Conservation (phyloP, 1,284 basidiomycete species). For the Neotropicomus parvogracilis region DNA sequence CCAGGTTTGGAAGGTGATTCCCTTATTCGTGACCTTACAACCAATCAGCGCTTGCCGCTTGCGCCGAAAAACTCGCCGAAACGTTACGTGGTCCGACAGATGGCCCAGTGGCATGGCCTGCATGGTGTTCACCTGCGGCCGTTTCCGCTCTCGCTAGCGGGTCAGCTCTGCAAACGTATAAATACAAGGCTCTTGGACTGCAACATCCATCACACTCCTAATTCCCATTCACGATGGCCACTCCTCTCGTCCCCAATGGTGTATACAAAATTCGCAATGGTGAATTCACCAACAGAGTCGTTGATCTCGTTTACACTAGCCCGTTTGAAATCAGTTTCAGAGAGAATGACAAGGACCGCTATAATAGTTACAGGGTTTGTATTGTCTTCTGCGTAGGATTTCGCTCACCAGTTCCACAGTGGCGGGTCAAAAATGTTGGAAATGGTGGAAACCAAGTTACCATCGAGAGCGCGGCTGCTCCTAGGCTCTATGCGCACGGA, state of each 20-base stretch:
- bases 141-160: neutral
- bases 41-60: too few relatives aligned
- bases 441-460: neutral
- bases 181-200: neutral
- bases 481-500: neutral
- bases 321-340: fast-evolving
- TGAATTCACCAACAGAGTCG: neutral
- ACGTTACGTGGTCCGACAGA: too few relatives aligned
- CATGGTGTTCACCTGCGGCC: neutral
- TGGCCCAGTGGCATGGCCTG: too few relatives aligned
- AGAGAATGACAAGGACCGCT: too few relatives aligned
- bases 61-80: too few relatives aligned
- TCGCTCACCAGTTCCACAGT: neutral
- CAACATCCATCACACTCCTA: neutral
- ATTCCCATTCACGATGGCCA: neutral
- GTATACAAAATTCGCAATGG: neutral
- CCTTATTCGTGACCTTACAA: too few relatives aligned
- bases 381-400: neutral
- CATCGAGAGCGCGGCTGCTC: neutral
- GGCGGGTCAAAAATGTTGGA: neutral
- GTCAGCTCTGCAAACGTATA: neutral
- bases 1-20: too few relatives aligned
- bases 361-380: too few relatives aligned
- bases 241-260: neutral
- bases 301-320: neutral